Base-by-base conservation (phyloP, 106 monocot genomes). In the Gastrodia elata region DNA sequence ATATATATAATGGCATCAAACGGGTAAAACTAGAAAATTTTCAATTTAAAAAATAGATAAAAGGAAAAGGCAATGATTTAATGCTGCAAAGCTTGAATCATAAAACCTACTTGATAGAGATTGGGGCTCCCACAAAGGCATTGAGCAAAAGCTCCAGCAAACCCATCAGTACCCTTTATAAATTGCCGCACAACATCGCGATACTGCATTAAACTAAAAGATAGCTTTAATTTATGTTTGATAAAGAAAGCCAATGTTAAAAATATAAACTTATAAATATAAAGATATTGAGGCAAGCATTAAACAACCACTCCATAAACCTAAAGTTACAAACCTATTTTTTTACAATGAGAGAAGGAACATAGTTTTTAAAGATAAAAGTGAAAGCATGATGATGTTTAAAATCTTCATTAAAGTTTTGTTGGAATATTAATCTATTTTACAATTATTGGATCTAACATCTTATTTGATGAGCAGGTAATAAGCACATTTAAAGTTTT, bases 41-140 rank as follows among this genome's bases (percentile, higher is more conserved):
- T 48, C 52, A 52, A 52, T 52, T 6, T 5, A 4, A 22, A 52
- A 22, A 22, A 22, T 32, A 32, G n/a, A 61, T 9, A 11, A 4
- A 22, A 32, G 8, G 13, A 30, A 61, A 61, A 30, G 30, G 8
- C 7, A 59, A 25, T 65, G 24, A 33, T 35, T 65, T 36, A n/a
- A 20, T 38, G 20, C 18, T 7, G 34, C 18, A n/a, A 8, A 37
- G 67, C 38, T 18, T 36, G 37, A 67, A 11, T 33, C 67, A 44
- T n/a, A 79, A 48, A 2, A 40, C 70, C 81, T 48, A 91, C 94
- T 88, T 94, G 91, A 77, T 94, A 94, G n/a, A 94, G 70, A 67
- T 91, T 76, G 38, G 94, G 88, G 65, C 94, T 94, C 71, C 94
- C 94, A 44, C 94, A 94, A 33, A 94, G 78, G 75, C 91, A 91